Evolutionary conservation across 2,329 filamentous ascomycete species (phyloP).

Genomic region (Colletotrichum sp.): DNA sequence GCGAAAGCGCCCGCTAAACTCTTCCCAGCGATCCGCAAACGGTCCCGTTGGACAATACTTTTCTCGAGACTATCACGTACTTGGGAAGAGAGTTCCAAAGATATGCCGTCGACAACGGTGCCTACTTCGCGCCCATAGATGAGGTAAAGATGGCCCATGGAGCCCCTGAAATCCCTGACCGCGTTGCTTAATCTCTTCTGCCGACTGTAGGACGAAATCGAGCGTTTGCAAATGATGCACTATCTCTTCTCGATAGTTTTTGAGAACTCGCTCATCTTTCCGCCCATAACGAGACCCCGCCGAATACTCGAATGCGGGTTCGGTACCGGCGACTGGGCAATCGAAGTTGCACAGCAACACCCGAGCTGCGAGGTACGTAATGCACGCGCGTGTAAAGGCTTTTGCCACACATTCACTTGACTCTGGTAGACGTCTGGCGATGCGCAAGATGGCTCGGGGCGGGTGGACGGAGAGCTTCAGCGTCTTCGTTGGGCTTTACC

Average conservation of each 20-base stretch:
- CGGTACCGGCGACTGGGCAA: constrained; percentile 74
- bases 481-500: not conserved
- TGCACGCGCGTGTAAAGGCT: not conserved
- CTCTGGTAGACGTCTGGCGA: not conserved
- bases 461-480: not conserved
- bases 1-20: constrained; percentile 25
- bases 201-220: constrained; percentile 64
- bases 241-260: constrained; percentile 67
- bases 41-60: constrained; percentile 60
- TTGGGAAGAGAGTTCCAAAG: constrained; percentile 71
- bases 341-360: constrained; percentile 68
- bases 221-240: constrained; percentile 69
- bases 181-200: not conserved
- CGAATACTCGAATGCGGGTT: constrained; percentile 76
- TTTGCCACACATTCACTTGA: not conserved
- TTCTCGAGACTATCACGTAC: constrained; percentile 62
- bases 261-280: constrained; percentile 71
- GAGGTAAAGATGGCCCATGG: constrained; percentile 57
- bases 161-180: not conserved
- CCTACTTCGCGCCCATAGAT: constrained; percentile 73
- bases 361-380: constrained; percentile 66
- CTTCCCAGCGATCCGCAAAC: constrained; percentile 50
- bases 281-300: constrained; percentile 61
- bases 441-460: not conserved
- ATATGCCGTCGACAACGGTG: constrained; percentile 67